Conservation (phyloP, 441 rosid species). For the Theobroma grandiflorum region DNA sequence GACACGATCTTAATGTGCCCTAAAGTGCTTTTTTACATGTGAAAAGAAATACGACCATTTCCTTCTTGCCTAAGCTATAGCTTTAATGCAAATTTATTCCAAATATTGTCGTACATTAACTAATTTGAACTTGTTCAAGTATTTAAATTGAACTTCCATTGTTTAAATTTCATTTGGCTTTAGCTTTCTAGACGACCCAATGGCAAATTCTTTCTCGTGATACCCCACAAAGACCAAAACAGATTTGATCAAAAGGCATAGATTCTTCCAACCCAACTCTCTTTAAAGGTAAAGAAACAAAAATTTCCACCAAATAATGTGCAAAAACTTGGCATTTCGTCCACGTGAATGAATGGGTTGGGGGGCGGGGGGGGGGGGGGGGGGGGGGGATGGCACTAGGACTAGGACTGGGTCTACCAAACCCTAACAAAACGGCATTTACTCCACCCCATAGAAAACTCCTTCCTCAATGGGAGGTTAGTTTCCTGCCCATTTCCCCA, state of each 20-base stretch:
- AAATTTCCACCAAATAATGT: background rate
- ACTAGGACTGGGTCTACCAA: conserved; percentile 46
- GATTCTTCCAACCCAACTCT: no score
- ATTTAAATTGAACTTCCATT: no score
- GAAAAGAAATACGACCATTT: background rate
- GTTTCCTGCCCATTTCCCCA: conserved; percentile 42
- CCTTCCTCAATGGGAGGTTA: conserved; percentile 41
- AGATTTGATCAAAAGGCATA: background rate
- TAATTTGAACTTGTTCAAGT: no score
- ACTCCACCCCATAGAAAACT: conserved; percentile 38
- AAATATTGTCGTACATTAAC: no score
- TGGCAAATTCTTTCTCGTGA: background rate
- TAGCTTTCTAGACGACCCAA: no score
- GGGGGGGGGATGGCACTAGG: conserved; percentile 25
- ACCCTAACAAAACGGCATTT: conserved; percentile 59
- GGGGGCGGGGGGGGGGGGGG: conserved; percentile 24
- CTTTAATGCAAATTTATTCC: no score
- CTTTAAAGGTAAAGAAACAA: no score
- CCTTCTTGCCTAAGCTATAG: background rate
- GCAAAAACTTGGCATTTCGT: background rate
- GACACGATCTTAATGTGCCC: conserved; percentile 4
- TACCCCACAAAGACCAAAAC: background rate
- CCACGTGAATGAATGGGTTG: conserved; percentile 4
- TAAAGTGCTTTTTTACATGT: background rate
- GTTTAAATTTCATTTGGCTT: no score